A percentile compares a stretch with the other conserved stretches of the same genome.
Evolutionary conservation across 805 yeast genomes (phyloP).

Genomic region (Lachancea nothofagi): DNA sequence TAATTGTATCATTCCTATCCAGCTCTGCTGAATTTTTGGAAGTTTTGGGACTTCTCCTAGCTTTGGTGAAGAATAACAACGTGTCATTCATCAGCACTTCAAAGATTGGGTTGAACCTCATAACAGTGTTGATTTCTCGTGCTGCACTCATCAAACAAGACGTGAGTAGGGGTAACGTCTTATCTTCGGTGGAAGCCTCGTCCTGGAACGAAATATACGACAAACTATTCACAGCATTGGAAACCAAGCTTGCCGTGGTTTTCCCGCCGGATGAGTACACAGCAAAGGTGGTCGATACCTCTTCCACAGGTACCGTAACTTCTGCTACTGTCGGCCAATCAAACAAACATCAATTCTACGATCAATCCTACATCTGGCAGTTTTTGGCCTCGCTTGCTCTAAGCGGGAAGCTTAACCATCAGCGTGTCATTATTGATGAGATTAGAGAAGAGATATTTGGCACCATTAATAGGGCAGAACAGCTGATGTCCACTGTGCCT

Average conservation of each 20-base stretch:
- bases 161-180: constrained; percentile 37
- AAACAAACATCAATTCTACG: constrained; percentile 36
- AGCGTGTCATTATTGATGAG: constrained; percentile 89
- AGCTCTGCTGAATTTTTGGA: constrained; percentile 71
- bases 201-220: constrained; percentile 80
- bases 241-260: constrained; percentile 66
- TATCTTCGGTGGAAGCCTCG: constrained; percentile 38
- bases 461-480: constrained; percentile 71
- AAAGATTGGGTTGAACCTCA: constrained; percentile 77
- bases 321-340: constrained; percentile 19
- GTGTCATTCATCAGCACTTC: constrained; percentile 50
- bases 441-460: constrained; percentile 91
- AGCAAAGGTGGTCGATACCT: constrained; percentile 17
- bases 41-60: constrained; percentile 68
- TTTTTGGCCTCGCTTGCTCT: constrained; percentile 89
- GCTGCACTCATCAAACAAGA: constrained; percentile 91
- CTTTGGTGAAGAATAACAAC: constrained; percentile 64
- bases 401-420: constrained; percentile 86
- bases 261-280: constrained; percentile 64
- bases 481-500: constrained; percentile 27
- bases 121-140: constrained; percentile 86
- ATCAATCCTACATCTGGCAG: constrained; percentile 91
- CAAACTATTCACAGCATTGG: constrained; percentile 69
- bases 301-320: constrained; percentile 12
- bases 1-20: constrained; percentile 74